A percentile compares a stretch with the other conserved stretches of the same genome.
These are phyloP conservation scores for Aspergillus fijiensis DNA, from an alignment of 2,329 filamentous ascomycete genomes.

Conservation along the genomic window DNA sequence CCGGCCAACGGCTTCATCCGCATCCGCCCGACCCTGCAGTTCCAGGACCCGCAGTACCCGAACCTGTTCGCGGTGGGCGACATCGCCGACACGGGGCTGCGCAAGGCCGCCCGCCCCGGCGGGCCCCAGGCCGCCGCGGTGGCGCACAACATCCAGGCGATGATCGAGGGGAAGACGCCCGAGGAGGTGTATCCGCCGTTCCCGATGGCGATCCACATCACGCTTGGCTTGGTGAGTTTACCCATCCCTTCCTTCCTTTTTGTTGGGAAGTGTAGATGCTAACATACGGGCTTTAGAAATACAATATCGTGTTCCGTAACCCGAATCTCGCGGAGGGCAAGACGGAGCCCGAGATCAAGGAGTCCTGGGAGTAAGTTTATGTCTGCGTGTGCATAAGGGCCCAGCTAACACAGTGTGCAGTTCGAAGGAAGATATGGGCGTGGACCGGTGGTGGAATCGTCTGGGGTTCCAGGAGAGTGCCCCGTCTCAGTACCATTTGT, in stretches of 20 bases:
- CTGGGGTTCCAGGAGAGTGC: conserved; percentile 30
- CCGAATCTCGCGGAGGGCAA: conserved; percentile 35
- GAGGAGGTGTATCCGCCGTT: conserved; percentile 27
- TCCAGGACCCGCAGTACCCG: conserved; percentile 30
- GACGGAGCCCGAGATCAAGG: conserved; percentile 34
- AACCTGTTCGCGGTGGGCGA: conserved; percentile 38
- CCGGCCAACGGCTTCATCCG: conserved; percentile 37
- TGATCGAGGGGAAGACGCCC: conserved; percentile 31
- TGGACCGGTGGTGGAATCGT: conserved; percentile 38
- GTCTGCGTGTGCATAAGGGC: background rate
- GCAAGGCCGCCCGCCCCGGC: conserved; percentile 37
- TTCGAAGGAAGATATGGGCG: conserved; percentile 39
- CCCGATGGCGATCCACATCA: conserved; percentile 36
- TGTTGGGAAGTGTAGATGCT: background rate
- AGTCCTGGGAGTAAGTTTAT: conserved; percentile 34
- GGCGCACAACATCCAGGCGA: conserved; percentile 34
- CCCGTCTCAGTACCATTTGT: conserved; percentile 37
- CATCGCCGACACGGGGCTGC: conserved; percentile 37
- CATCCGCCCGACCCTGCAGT: conserved; percentile 35
- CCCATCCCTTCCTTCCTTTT: background rate
- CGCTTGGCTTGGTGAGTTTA: conserved; percentile 34
- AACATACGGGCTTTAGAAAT: conserved; percentile 26
- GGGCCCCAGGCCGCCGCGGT: conserved; percentile 32
- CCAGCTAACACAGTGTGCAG: conserved; percentile 23
- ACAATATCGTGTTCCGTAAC: conserved; percentile 40